Conservation (phyloP, 1,284 basidiomycete genomes). For the Ustilago vetiveriae region DNA sequence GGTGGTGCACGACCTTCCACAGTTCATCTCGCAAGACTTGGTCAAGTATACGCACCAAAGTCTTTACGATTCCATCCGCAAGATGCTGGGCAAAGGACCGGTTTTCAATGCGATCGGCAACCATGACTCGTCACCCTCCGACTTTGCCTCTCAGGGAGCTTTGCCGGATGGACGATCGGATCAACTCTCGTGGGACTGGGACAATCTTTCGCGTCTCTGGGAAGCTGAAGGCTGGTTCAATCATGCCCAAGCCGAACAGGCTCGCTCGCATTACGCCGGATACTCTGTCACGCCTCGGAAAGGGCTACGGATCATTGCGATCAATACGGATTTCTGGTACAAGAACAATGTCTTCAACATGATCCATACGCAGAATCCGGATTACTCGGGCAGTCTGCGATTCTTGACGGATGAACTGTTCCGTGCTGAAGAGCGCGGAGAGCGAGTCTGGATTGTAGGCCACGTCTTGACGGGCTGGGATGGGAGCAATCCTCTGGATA, state of each 20-base stretch:
- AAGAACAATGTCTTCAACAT: slow-evolving; percentile 75
- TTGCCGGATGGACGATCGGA: slow-evolving; percentile 56
- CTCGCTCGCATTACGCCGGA: slow-evolving; percentile 77
- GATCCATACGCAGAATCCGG: slow-evolving; percentile 77
- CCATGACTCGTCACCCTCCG: slow-evolving; percentile 63
- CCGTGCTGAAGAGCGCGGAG: slow-evolving; percentile 52
- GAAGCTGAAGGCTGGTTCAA: slow-evolving; percentile 75
- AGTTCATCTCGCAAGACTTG: slow-evolving; percentile 60
- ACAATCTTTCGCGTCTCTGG: slow-evolving; percentile 57
- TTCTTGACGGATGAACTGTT: slow-evolving; percentile 84
- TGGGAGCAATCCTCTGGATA: slow-evolving; percentile 73
- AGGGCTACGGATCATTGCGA: slow-evolving; percentile 77
- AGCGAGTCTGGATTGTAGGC: slow-evolving; percentile 78
- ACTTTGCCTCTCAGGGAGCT: slow-evolving; percentile 48
- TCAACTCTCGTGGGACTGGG: slow-evolving; percentile 64
- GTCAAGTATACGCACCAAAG: slow-evolving; percentile 64
- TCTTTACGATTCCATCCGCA: slow-evolving; percentile 56
- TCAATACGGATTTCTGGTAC: slow-evolving; percentile 75
- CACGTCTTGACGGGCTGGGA: slow-evolving; percentile 80
- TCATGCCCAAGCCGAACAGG: slow-evolving; percentile 72
- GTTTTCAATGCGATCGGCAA: slow-evolving; percentile 65
- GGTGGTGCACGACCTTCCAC: slow-evolving; percentile 70
- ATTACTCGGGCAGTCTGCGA: slow-evolving; percentile 78
- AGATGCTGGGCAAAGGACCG: slow-evolving; percentile 53
- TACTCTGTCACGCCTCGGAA: slow-evolving; percentile 77